Evolutionary conservation across 108 stramenopile species (phyloP), one percentile per base, ranked within the genome.

Genomic region (Seminavis robusta): DNA sequence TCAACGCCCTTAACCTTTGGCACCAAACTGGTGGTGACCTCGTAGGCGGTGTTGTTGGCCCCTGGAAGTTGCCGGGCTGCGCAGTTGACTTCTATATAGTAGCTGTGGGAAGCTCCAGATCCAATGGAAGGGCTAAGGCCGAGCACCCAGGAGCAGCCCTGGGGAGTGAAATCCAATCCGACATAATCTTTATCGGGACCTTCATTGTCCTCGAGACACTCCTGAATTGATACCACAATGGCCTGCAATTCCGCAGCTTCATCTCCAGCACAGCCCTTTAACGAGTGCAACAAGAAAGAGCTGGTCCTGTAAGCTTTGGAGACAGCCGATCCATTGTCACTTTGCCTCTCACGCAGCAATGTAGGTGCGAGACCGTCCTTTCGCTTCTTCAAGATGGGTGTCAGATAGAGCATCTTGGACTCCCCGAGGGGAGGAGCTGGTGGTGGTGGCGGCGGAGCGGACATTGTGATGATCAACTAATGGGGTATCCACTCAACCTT

Each of bases 81-180:
- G 62, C 57, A 11, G 52, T 33, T n/a, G 1, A 75, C 63, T 53
- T 67, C 41, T 27, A 81, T 51, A 41, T 34, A 29, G 51, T 61
- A 75, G 25, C 21, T 34, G 20, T 71, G 59, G 37, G 75, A 48
- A 11, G 69, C 76, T 4, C 63, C 72, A 46, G n/a, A n/a, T n/a
- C 63, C 41, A 8, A 40, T 42, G 30, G 43, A 27, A 9, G 47
- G 10, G 30, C 68, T 71, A 27, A 81, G 42, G 17, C 68, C 69
- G 16, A 80, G 37, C 20, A 47, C 54, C 79, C 79, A 81, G n/a
- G 31, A 47, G 38, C 73, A 75, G 16, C 79, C 79, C 47, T 64
- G 47, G 26, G 79, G 61, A 19, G 62, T 24, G 33, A 81, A 81
- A 15, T 61, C 52, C 38, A 75, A 30, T n/a, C 43, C 28, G 5